Evolutionary conservation across 805 yeast species (phyloP), one percentile per base, ranked within the genome.

Genomic region (Schizosaccharomyces osmophilus): DNA sequence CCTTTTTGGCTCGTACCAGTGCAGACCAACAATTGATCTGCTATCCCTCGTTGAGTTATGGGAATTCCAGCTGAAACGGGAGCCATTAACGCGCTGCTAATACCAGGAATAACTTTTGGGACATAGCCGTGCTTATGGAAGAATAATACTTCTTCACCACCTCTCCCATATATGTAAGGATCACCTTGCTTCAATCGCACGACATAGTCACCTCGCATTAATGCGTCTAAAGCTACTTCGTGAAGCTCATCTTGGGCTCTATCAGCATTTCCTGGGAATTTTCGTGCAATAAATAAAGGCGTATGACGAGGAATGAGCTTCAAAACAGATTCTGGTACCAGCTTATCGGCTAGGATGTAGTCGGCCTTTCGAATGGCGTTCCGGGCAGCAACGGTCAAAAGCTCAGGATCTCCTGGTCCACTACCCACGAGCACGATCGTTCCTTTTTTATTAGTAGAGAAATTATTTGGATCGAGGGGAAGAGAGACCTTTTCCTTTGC

Each of bases 211-310:
- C 96, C 96, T 61, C 76, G 71, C 32, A 74, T 65, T 31, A 87
- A 70, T 0, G 82, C 83, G 42, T 77, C 77, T 19, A 90, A 72
- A 0, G 95, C 97, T 65, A 83, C 70, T n/a, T 77, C 74, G 42
- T 87, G 73, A 55, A 90, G 76, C 71, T 90, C 95, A 63, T 84
- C 78, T 71, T 90, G 97, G 0, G 97, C 97, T 59, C 79, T 78
- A 68, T 88, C 96, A 0, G 97, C 97, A 69, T 90, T 90, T 1
- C 97, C 97, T 2, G 97, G 97, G 73, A 88, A 90, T 71, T 90
- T 90, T 51, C 87, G 78, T 1, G 97, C 97, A 63, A 90, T 88
- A 69, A 85, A 87, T 3, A 84, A 74, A 57, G 82, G 83, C 0
- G 94, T 85, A 39, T 76, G 75, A 39, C 78, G 70, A 0, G 97